Percentiles rank a stretch among this genome's conserved stretches.
Conservation (phyloP, 2,329 filamentous ascomycete species). For the Ceratocystis colombiana region DNA sequence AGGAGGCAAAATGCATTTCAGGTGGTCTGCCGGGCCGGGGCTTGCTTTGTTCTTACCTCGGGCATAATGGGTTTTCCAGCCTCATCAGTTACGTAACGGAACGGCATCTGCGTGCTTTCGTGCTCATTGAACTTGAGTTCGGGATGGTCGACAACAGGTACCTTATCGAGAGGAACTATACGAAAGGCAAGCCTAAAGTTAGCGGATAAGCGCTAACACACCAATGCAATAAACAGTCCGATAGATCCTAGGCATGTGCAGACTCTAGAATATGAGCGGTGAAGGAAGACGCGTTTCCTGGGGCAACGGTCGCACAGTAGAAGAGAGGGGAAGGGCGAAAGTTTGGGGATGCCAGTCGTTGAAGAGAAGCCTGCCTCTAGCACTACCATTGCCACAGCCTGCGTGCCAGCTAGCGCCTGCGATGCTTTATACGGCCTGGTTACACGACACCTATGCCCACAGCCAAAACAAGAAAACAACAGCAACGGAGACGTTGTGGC, state of each 20-base stretch:
- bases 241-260: neutral
- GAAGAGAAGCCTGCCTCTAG: neutral
- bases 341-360: neutral
- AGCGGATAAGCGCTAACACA: neutral
- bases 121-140: slow-evolving; percentile 83
- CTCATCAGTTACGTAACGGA: slow-evolving; percentile 75
- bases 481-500: slow-evolving; percentile 5
- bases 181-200: neutral
- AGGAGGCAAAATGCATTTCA: neutral
- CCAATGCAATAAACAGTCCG: no score
- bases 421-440: neutral
- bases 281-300: neutral
- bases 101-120: slow-evolving; percentile 95
- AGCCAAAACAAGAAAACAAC: neutral
- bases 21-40: neutral
- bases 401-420: neutral
- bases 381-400: neutral
- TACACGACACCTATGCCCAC: neutral
- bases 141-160: slow-evolving; percentile 77
- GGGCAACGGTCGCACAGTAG: neutral
- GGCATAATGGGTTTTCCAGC: slow-evolving; percentile 83
- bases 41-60: slow-evolving; percentile 47
- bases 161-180: slow-evolving; percentile 63
- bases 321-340: neutral
- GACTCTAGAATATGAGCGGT: neutral